Evolutionary conservation across 352 stramenopile genomes (phyloP), one percentile per base, ranked within the genome.

Genomic region (Phytophthora ramorum): DNA sequence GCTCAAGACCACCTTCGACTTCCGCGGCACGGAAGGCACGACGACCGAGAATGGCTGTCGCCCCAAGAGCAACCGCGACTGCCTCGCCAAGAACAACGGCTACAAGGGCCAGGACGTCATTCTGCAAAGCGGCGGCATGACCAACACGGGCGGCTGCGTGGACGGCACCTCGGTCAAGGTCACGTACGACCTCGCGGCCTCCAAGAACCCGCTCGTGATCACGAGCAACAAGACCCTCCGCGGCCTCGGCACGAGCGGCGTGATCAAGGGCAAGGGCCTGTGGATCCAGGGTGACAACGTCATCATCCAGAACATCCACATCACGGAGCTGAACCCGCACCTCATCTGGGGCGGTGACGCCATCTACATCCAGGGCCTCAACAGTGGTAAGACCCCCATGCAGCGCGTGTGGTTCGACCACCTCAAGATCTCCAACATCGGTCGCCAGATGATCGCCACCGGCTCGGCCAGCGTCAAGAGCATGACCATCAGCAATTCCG

Each of bases 21-120:
- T 85, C 62, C 63, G 64, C 13, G 78, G 73, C n/a, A 71, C 75
- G 1, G 81, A 88, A n/a, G 78, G 78, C 30, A 78, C 49, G 7
- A 75, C 56, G n/a, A 87, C 80, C 7, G 80, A 89, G 60, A 67
- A 51, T 1, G 78, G 73, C 7, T 86, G 77, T 38, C 73, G 73
- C n/a, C 73, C 80, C 8, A 66, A 76, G 34, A 80, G 54, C 58
- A 74, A 70, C 19, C 70, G 67, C 20, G 57, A 72, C 24, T 89
- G 80, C 28, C 63, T 84, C 52, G 70, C 66, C 54, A 81, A 83
- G 58, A 85, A 84, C 58, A 83, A 89, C 53, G 76, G 73, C 48
- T 66, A 75, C 70, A 73, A 82, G 60, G 69, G 73, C 34, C 79
- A 89, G 44, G 73, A 89, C 13, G 73, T 83, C 43, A 89, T 89